Percentiles rank a stretch among this genome's conserved stretches.
Conservation (phyloP, 805 yeast genomes). For the Dipodascus geniculatus region DNA sequence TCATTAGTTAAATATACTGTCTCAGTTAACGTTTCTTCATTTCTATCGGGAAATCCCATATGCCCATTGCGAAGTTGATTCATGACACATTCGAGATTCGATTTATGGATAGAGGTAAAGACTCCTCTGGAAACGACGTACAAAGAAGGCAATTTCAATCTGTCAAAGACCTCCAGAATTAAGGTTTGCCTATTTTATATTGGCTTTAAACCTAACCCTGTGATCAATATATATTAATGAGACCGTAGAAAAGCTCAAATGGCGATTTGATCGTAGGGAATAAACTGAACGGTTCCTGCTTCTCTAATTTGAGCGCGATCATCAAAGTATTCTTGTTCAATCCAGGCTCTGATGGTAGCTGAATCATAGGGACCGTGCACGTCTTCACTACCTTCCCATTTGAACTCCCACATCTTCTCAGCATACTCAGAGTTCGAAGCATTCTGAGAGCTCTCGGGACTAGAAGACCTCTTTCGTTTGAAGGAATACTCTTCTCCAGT, state of each 20-base stretch:
- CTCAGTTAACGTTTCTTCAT: not conserved
- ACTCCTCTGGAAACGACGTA: too few species aligned
- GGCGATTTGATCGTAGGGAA: not conserved
- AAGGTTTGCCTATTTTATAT: too few species aligned
- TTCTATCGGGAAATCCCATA: not conserved
- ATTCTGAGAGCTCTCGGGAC: conserved; percentile 1
- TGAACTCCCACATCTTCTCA: conserved; percentile 34
- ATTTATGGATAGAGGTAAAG: too few species aligned
- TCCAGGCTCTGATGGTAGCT: conserved; percentile 42
- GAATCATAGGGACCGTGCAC: conserved; percentile 41
- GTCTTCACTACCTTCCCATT: conserved; percentile 33
- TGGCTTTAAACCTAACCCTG: conserved; percentile 7
- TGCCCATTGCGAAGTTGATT: not conserved
- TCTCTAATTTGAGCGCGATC: conserved; percentile 32
- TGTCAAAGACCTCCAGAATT: too few species aligned
- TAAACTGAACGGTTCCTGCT: conserved; percentile 11
- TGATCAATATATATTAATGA: conserved; percentile 4
- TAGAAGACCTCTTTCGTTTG: conserved; percentile 19
- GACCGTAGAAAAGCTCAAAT: conserved; percentile 1
- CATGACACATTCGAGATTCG: not conserved
- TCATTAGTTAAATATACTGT: not conserved
- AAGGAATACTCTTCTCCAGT: conserved; percentile 30
- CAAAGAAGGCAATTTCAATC: too few species aligned
- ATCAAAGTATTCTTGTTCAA: conserved; percentile 32
- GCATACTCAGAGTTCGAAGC: conserved; percentile 17